Evolutionary conservation across 331 rosid genomes (phyloP), one percentile per base, ranked within the genome.

Genomic region (Prunus yedoensis): DNA sequence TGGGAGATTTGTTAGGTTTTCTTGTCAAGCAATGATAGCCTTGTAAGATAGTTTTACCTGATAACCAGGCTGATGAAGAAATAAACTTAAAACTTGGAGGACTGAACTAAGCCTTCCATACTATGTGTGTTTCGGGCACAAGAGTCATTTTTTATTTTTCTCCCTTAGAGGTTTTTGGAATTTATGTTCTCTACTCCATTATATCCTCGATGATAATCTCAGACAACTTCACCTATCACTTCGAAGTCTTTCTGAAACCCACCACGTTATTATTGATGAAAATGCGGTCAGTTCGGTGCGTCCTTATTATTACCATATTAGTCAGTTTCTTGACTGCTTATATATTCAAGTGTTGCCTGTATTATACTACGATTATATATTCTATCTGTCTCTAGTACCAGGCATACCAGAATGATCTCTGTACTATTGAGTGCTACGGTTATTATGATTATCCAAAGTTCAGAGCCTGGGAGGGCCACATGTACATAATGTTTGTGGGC

Each of bases 401-500:
- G 58, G 43, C 6, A 10, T 11, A 12, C 66, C 17, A 45, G 46
- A 17, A n/a, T 73, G 58, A 32, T 73, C 15, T 20, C 10, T 53
- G 21, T 53, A 28, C 51, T 61, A 51, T 12, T 32, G 51, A 6
- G 41, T 35, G 41, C 16, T 56, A 9, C 43, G 2, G 57, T 45
- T 38, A 25, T 21, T 21, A 14, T 30, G 14, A 62, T 16, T 62
- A 4, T 62, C 46, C 32, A 17, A 2, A 11, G 68, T 56, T 71
- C 43, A 25, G 76, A 41, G 43, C 23, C 25, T 38, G 41, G 32
- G 51, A 52, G n/a, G 75, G 28, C 38, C 23, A 71, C 75, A 15
- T 9, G 54, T 59, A 71, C 41, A 41, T 56, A 71, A 41, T 25
- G 53, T 57, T 61, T 54, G 53, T 71, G 47, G 75, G 8, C 23